phyloP scores from a whole-genome alignment of 257 asterid genomes.

The Nicotiana otophora region DNA sequence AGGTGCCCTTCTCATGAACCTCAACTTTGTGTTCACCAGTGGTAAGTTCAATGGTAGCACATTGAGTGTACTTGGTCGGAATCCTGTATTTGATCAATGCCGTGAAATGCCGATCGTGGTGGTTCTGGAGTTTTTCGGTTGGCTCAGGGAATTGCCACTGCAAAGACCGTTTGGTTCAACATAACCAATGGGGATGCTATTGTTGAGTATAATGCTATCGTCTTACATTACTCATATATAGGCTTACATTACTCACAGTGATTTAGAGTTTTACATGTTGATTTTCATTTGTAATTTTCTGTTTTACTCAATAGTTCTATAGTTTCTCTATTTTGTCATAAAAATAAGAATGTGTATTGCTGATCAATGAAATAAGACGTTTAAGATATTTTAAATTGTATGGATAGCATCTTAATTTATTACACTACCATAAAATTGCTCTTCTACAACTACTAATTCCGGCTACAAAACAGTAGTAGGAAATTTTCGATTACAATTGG shows the following conservation, averaged over 20 bases:
- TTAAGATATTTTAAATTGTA: too few species aligned
- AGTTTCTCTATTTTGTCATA: background rate
- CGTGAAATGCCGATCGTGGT: conserved; percentile 41
- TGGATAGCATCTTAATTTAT: too few species aligned
- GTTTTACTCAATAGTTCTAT: background rate
- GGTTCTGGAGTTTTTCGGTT: conserved; percentile 45
- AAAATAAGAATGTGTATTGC: background rate
- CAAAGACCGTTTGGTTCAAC: conserved; percentile 2
- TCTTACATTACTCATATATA: conserved; percentile 10
- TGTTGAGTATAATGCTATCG: conserved; percentile 22
- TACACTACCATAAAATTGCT: too few species aligned
- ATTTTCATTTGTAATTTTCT: background rate
- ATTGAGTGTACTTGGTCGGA: conserved; percentile 24
- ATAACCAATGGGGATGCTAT: conserved; percentile 16
- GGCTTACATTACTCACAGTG: background rate
- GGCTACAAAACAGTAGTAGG: too few species aligned
- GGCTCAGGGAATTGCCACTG: conserved; percentile 31
- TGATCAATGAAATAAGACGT: background rate
- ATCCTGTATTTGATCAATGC: conserved; percentile 13
- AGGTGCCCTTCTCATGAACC: conserved; percentile 22
- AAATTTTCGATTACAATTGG: too few species aligned
- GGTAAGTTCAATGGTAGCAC: conserved; percentile 43
- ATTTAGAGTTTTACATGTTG: background rate
- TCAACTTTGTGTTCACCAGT: conserved; percentile 26
- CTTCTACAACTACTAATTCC: too few species aligned